Base-by-base conservation (phyloP, 768 basidiomycete genomes). In the Leucocoprinus leucothites region DNA sequence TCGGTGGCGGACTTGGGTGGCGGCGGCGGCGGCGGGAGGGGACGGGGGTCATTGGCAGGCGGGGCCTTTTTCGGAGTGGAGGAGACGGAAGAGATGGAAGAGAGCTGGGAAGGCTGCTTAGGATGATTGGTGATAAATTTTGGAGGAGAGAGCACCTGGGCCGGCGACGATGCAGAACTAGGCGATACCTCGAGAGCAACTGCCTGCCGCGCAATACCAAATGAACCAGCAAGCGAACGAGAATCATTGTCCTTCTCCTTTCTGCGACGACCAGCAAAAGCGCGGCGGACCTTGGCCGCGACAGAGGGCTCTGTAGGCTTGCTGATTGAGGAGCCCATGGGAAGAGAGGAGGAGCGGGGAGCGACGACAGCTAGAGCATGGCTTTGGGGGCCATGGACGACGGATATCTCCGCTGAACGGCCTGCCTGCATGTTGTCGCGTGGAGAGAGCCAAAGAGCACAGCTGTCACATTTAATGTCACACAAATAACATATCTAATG, bases 251-350 rank as follows among this genome's bases (percentile, higher is more conserved):
- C 18, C 46, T 31, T 48, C 22, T 42, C 63, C 62, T 82, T 80
- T 61, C 81, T 85, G 57, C 81, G 72, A 44, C 84, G 76, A 18
- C 65, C 73, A 41, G 71, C 82, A 61, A 85, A 82, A 3, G 77
- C 83, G 53, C 84, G 82, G 63, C 81, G 84, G 46, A 87, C 68
- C 62, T 75, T 82, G 57, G 69, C 67, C 22, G 77, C 71, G 35
- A 71, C 69, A 35, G 69, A 66, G 59, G 73, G 59, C 35, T 71
- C 68, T 52, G 69, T 73, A 58, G 60, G 28, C n/a, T 48, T 54
- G 53, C 58, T 34, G 66, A 63, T 26, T 61, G 63, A 1, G 64
- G 49, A 21, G 62, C 65, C 35, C 64, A 58, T n/a, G 67, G 44
- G 19, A 59, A 58, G 3, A 51, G 16, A 59, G 61, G 21, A 57